Base-by-base conservation (phyloP, 2,329 filamentous ascomycete genomes). In the Leptodontidium sp. region DNA sequence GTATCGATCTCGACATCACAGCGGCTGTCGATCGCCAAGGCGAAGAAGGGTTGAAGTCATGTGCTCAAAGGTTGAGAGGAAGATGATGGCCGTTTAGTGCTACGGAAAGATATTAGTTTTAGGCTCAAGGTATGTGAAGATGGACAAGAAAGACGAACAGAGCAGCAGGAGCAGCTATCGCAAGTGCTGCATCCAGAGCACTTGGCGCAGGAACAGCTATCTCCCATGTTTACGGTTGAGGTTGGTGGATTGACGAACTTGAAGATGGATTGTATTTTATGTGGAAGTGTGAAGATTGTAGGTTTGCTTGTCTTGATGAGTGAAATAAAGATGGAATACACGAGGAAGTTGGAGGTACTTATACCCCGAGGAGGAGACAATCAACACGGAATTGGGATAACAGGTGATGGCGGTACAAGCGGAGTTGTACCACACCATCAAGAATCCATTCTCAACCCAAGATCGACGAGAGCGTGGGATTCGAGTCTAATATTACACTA, bases 151-250 rank as follows among this genome's bases (percentile, higher is more conserved):
- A 14, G 47, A 68, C 70, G n/a, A 65, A 68, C 70, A 57, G 62
- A 29, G 70, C 70, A 71, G 68, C 70, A 71, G 32, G 65, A 65
- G 66, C 70, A 71, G 53, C 58, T 55, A 8, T 45, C 43, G 64
- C 70, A 71, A 26, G 43, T 58, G 49, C 38, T 47, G 63, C 65
- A 70, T 32, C 49, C 40, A 29, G 58, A 61, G 58, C 67, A 71
- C n/a, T 55, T 45, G 9, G 65, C 7, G 52, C 68, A 71, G 52
- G 65, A 62, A 40, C 65, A 68, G 63, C 69, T 64, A 29, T 61
- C 64, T 21, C 43, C 55, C 49, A 66, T 70, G 47, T 47, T 66
- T 45, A 12, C 52, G 62, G 35, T 68, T 52, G n/a, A n/a, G 26
- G 17, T 61, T 45, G n/a, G 24, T 26, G n/a, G 47, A 35, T 58